Evolutionary conservation across 805 yeast genomes (phyloP).

Genomic region (Pichia cabralensis): DNA sequence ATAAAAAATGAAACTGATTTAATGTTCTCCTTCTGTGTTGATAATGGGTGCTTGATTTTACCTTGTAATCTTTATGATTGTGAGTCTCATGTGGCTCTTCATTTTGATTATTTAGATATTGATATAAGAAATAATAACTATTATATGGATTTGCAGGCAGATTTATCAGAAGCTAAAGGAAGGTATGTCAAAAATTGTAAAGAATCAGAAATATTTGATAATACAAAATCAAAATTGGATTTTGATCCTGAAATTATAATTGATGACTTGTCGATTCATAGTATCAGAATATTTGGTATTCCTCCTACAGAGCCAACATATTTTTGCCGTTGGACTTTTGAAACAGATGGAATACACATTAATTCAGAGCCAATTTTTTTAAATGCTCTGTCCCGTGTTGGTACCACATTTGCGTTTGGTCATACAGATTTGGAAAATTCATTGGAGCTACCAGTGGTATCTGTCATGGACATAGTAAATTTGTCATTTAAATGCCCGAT

Average conservation of each 20-base stretch:
- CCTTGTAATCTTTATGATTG: constrained; percentile 64
- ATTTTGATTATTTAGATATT: constrained; percentile 56
- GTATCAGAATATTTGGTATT: constrained; percentile 87
- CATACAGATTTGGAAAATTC: constrained; percentile 71
- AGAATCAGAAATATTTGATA: constrained; percentile 17
- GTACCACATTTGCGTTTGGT: constrained; percentile 47
- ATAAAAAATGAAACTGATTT: constrained; percentile 69
- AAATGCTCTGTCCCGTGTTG: constrained; percentile 32
- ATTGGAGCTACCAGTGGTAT: constrained; percentile 44
- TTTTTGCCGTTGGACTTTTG: constrained; percentile 84
- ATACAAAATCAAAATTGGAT: constrained; percentile 14
- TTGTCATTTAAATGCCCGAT: constrained; percentile 46
- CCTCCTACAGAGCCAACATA: constrained; percentile 87
- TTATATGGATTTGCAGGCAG: constrained; percentile 85
- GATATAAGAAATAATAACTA: constrained; percentile 84
- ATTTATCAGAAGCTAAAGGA: constrained; percentile 49
- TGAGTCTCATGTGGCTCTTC: constrained; percentile 48
- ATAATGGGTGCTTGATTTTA: constrained; percentile 58
- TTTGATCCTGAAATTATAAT: constrained; percentile 37
- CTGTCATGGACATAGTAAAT: constrained; percentile 59
- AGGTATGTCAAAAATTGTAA: constrained; percentile 17
- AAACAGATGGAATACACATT: constrained; percentile 46
- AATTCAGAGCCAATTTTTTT: constrained; percentile 40
- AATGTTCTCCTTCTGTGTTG: constrained; percentile 57
- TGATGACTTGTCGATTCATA: constrained; percentile 59